Conservation (phyloP, 306 rosid genomes). For the Boehmeria nivea region DNA sequence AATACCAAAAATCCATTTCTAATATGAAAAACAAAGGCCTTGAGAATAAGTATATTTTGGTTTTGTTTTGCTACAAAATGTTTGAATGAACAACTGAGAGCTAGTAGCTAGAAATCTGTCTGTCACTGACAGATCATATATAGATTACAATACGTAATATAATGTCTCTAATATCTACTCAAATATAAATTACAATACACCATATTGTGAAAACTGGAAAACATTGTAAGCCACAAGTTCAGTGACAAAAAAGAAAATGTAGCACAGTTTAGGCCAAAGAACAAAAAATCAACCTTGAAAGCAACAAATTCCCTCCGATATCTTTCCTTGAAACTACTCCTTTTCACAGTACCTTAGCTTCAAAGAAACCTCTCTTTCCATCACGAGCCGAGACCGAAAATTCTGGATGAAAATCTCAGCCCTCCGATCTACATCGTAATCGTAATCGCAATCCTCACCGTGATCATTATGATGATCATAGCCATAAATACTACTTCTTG, state of each 20-base stretch:
- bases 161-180: no score
- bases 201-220: no score
- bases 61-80: no score
- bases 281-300: not conserved
- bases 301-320: not conserved
- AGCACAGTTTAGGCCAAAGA: not conserved
- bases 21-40: no score
- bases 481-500: not conserved
- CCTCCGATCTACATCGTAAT: constrained; percentile 45
- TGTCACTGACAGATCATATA: no score
- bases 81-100: no score
- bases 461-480: constrained; percentile 20
- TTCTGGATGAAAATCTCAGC: constrained; percentile 60
- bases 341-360: constrained; percentile 25
- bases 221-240: no score
- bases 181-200: not conserved
- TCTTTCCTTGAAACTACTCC: no score
- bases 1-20: no score
- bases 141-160: no score
- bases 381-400: constrained; percentile 40
- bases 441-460: not conserved
- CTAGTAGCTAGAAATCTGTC: no score
- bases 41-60: no score
- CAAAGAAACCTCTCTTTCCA: constrained; percentile 51
- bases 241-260: not conserved